These are phyloP conservation scores for Diaporthe sp. DNA, from an alignment of 2,329 filamentous ascomycete genomes.

Conservation along the genomic window DNA sequence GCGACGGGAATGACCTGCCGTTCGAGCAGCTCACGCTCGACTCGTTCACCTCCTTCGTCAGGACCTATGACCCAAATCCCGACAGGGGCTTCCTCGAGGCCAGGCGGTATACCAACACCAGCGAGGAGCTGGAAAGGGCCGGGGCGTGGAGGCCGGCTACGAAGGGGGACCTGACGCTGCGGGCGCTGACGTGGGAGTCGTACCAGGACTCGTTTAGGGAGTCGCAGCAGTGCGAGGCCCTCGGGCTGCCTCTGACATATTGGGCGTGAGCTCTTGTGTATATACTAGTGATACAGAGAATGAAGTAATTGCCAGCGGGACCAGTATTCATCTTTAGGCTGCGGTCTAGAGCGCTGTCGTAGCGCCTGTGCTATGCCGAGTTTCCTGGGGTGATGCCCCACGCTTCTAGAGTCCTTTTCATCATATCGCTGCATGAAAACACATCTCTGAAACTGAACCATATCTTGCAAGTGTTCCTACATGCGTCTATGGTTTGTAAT, in stretches of 20 bases:
- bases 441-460: too few species aligned
- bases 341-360: neutral
- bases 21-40: constrained; percentile 59
- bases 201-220: constrained; percentile 59
- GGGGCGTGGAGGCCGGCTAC: constrained; percentile 53
- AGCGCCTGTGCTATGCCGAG: too few species aligned
- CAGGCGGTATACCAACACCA: constrained; percentile 54
- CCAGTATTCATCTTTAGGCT: neutral
- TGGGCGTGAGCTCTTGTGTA: constrained; percentile 48
- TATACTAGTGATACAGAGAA: neutral
- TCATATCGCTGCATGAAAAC: too few species aligned
- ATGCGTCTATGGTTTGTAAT: too few species aligned
- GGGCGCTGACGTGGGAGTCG: constrained; percentile 62
- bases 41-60: constrained; percentile 65
- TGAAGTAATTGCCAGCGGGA: neutral
- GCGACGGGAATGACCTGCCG: constrained; percentile 59
- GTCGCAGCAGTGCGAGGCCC: constrained; percentile 62
- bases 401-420: too few species aligned
- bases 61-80: constrained; percentile 65
- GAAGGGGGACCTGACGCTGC: constrained; percentile 55
- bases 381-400: too few species aligned
- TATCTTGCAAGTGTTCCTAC: too few species aligned
- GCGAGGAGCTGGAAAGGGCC: constrained; percentile 45
- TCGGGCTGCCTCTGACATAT: constrained; percentile 60
- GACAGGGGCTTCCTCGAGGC: constrained; percentile 58